phyloP scores from a whole-genome alignment of 768 basidiomycete genomes.

The Asterophora lycoperdoides region DNA sequence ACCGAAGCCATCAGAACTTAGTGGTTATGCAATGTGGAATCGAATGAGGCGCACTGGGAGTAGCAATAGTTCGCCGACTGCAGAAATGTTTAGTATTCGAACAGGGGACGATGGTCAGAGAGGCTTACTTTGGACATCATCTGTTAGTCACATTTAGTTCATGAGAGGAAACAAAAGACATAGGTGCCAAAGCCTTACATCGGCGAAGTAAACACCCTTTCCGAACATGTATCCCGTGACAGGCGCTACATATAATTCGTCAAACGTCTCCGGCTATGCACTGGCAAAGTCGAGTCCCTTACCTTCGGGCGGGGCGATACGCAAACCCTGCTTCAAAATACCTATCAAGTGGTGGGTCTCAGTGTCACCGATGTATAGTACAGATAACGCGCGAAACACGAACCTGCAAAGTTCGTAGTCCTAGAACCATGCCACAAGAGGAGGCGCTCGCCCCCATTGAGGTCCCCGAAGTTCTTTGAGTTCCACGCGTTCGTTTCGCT shows the following conservation, averaged over 20 bases:
- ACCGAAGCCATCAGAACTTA: constrained; percentile 3
- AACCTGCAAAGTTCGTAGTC: constrained; percentile 60
- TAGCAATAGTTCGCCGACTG: constrained; percentile 58
- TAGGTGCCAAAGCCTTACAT: constrained; percentile 35
- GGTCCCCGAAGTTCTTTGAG: constrained; percentile 39
- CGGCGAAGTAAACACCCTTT: constrained; percentile 63
- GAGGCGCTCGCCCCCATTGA: constrained; percentile 46
- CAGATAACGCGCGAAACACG: neutral
- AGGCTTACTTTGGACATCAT: constrained; percentile 58
- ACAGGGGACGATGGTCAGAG: neutral
- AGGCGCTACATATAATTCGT: constrained; percentile 32
- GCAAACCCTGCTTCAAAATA: constrained; percentile 58
- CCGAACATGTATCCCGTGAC: constrained; percentile 64
- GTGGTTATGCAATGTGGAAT: neutral
- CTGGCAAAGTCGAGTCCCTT: neutral
- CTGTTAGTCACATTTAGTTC: constrained; percentile 23
- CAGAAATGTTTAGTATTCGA: neutral
- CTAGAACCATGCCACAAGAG: constrained; percentile 63
- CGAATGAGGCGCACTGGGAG: constrained; percentile 31
- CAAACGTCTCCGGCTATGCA: neutral
- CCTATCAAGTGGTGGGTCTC: constrained; percentile 25
- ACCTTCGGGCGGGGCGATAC: constrained; percentile 65
- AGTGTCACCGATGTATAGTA: neutral
- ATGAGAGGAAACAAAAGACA: neutral
- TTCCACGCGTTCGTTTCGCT: constrained; percentile 35